These are phyloP conservation scores for Ophiostoma novo-ulmi DNA, from an alignment of 2,329 filamentous ascomycete species.

Conservation along the genomic window DNA sequence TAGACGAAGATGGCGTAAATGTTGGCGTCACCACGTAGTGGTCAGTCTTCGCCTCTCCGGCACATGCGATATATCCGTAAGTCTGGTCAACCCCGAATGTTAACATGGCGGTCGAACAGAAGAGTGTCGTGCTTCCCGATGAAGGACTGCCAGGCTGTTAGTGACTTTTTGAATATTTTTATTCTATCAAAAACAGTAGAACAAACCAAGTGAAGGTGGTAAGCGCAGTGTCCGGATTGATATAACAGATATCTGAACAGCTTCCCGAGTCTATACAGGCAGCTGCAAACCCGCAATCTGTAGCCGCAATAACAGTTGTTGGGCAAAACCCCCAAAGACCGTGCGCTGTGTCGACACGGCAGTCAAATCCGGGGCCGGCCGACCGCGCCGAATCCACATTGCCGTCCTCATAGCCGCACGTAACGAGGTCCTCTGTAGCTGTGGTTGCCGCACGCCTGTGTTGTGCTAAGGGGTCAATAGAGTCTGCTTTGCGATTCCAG, in stretches of 20 bases:
- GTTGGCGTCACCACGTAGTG: conserved; percentile 4
- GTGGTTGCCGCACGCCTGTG: not conserved
- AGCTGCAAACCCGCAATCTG: conserved; percentile 4
- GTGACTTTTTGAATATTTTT: not conserved
- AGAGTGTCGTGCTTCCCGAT: not conserved
- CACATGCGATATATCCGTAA: not conserved
- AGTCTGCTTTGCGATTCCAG: not conserved
- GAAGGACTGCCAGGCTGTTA: not conserved
- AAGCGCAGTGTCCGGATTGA: not conserved
- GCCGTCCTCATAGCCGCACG: not conserved
- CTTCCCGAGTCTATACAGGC: not conserved
- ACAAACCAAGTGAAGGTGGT: not conserved
- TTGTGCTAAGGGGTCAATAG: not conserved
- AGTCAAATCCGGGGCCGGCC: not conserved
- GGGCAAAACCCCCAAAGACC: not conserved
- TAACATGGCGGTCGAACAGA: not conserved
- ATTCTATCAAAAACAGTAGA: not conserved
- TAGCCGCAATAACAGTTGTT: not conserved
- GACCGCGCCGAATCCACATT: not conserved
- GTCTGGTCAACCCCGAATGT: not conserved
- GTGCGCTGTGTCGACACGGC: not conserved
- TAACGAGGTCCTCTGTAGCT: not conserved
- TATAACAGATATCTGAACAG: not conserved
- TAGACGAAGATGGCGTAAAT: not conserved
- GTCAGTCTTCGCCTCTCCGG: not conserved